These are phyloP conservation scores for Fusarium paranaense DNA, from an alignment of 2,329 filamentous ascomycete species.

Conservation along the genomic window DNA sequence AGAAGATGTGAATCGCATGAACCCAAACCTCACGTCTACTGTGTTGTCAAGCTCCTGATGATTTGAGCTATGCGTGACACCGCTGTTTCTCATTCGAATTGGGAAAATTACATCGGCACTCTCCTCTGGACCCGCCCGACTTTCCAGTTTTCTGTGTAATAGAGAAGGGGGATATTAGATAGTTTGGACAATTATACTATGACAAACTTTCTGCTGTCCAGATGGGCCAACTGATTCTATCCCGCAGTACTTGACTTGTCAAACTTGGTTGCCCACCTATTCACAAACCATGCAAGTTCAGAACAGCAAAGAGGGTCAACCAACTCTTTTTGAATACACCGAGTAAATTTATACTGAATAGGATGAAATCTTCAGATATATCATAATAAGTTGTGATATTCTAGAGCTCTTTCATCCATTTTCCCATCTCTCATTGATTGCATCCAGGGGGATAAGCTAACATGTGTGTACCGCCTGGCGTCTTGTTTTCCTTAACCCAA, in stretches of 20 bases:
- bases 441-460: background rate
- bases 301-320: background rate
- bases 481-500: background rate
- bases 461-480: background rate
- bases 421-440: background rate
- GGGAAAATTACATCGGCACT: background rate
- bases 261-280: background rate
- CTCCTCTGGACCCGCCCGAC: background rate
- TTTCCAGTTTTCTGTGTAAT: background rate
- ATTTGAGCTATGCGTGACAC: background rate
- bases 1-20: too few relatives aligned
- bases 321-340: background rate
- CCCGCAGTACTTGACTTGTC: background rate
- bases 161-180: background rate
- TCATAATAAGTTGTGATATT: background rate
- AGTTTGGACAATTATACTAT: background rate
- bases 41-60: background rate
- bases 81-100: background rate
- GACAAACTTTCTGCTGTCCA: background rate
- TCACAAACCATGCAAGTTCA: background rate
- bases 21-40: too few relatives aligned
- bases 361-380: background rate
- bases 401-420: background rate
- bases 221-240: background rate
- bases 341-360: background rate